Percentiles rank a stretch among this genome's conserved stretches.
phyloP scores from a whole-genome alignment of 257 asterid species.

The Salvia rosmarinus region DNA sequence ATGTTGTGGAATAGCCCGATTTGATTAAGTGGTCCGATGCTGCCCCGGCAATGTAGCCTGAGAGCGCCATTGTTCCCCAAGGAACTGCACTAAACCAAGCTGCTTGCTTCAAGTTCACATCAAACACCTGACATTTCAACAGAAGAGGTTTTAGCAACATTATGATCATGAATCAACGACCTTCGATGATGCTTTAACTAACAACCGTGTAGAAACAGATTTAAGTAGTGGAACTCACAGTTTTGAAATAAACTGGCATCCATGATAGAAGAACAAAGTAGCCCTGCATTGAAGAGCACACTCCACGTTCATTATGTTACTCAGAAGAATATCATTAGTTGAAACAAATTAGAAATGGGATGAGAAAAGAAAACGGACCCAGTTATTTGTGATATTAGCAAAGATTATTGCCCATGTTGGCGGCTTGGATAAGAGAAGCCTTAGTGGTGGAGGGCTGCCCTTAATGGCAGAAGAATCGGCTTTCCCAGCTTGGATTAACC shows the following conservation, averaged over 20 bases:
- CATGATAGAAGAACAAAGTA: slow-evolving; percentile 95
- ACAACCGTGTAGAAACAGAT: too few relatives aligned
- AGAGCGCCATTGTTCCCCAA: slow-evolving; percentile 97
- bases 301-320: too few relatives aligned
- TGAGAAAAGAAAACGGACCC: slow-evolving; percentile 52
- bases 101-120: slow-evolving; percentile 89
- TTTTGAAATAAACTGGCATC: slow-evolving; percentile 98
- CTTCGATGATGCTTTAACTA: too few relatives aligned
- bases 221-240: slow-evolving; percentile 87
- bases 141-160: too few relatives aligned
- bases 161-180: too few relatives aligned
- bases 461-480: slow-evolving; percentile 48
- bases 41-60: slow-evolving; percentile 89
- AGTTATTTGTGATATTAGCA: slow-evolving; percentile 84
- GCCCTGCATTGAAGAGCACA: slow-evolving; percentile 70
- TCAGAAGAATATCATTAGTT: neutral
- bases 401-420: slow-evolving; percentile 93
- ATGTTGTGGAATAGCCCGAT: slow-evolving; percentile 66
- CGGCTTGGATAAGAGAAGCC: slow-evolving; percentile 69
- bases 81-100: slow-evolving; percentile 99
- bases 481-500: slow-evolving; percentile 83
- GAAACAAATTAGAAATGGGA: neutral
- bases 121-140: slow-evolving; percentile 68
- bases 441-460: slow-evolving; percentile 66
- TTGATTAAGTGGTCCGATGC: slow-evolving; percentile 73